Percentiles rank a stretch among this genome's conserved stretches.
phyloP scores from a whole-genome alignment of 352 stramenopile genomes.

The Bremia lactucae region DNA sequence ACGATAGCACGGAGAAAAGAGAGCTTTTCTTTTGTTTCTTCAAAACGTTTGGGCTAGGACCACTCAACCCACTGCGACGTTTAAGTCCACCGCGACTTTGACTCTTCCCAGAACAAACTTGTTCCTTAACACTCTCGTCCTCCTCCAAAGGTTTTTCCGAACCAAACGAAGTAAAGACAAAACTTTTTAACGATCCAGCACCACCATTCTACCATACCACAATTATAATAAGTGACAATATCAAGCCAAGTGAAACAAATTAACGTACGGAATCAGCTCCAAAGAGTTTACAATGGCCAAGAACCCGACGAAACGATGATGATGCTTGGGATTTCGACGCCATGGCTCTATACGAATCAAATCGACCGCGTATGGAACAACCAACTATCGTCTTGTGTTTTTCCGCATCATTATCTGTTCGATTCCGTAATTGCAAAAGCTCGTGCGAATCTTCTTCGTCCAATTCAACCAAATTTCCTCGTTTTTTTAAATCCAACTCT shows the following conservation, averaged over 20 bases:
- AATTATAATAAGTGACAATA: not conserved
- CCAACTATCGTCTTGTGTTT: constrained; percentile 7
- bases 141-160: constrained; percentile 29
- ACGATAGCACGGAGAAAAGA: constrained; percentile 62
- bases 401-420: constrained; percentile 31
- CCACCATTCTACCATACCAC: constrained; percentile 7
- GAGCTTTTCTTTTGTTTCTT: constrained; percentile 41
- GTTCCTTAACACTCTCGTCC: constrained; percentile 23
- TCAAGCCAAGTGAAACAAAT: constrained; percentile 1
- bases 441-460: constrained; percentile 76
- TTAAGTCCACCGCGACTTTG: constrained; percentile 40
- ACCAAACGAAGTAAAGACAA: constrained; percentile 70
- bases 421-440: constrained; percentile 50
- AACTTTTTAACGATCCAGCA: constrained; percentile 40
- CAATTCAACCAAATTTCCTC: constrained; percentile 48
- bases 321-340: constrained; percentile 28
- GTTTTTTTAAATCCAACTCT: constrained; percentile 16
- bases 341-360: constrained; percentile 44
- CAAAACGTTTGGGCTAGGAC: not conserved
- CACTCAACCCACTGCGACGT: constrained; percentile 3
- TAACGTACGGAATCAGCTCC: constrained; percentile 43
- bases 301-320: constrained; percentile 59
- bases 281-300: constrained; percentile 66
- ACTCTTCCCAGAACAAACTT: constrained; percentile 36
- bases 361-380: constrained; percentile 32